These are phyloP conservation scores for Ophiostoma tasmaniense DNA, from an alignment of 2,329 filamentous ascomycete species.

Conservation along the genomic window DNA sequence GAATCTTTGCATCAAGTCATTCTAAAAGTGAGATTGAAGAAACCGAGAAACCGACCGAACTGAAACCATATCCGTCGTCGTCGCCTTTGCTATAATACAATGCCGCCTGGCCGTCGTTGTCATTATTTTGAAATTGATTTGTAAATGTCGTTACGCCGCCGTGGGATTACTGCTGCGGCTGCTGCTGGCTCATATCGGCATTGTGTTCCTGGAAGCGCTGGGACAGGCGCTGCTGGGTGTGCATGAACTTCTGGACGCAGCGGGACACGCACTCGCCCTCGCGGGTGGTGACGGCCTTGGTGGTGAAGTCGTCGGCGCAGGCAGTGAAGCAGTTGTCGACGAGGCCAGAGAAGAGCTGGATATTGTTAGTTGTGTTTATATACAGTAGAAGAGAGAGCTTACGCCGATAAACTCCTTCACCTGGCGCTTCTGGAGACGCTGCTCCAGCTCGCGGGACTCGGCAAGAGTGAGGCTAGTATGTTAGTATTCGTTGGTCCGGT, in stretches of 20 bases:
- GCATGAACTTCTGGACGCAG: slow-evolving; percentile 95
- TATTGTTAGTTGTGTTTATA: not conserved
- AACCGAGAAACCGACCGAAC: not conserved
- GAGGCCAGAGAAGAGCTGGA: slow-evolving; percentile 55
- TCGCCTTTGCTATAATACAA: slow-evolving; percentile 3
- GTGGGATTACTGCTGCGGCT: slow-evolving; percentile 33
- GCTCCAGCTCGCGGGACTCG: slow-evolving; percentile 72
- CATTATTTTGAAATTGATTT: slow-evolving; percentile 7
- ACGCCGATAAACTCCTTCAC: slow-evolving; percentile 99
- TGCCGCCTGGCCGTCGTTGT: slow-evolving; percentile 1
- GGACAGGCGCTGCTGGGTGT: slow-evolving; percentile 79
- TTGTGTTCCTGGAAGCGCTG: slow-evolving; percentile 77
- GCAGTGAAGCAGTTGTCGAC: slow-evolving; percentile 90
- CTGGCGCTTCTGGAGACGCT: slow-evolving; percentile 94
- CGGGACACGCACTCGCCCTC: slow-evolving; percentile 89
- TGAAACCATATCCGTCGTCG: not conserved
- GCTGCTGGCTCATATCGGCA: slow-evolving; percentile 48
- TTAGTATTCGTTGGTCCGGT: not conserved
- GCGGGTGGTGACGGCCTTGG: slow-evolving; percentile 79
- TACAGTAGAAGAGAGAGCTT: slow-evolving; percentile 33
- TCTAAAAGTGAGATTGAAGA: not conserved
- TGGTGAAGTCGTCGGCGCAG: slow-evolving; percentile 97
- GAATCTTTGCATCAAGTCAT: not conserved
- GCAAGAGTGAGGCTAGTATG: slow-evolving; percentile 17
- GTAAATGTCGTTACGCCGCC: not conserved